phyloP scores from a whole-genome alignment of 169 alveolate species.

The Plasmodium vivax region DNA sequence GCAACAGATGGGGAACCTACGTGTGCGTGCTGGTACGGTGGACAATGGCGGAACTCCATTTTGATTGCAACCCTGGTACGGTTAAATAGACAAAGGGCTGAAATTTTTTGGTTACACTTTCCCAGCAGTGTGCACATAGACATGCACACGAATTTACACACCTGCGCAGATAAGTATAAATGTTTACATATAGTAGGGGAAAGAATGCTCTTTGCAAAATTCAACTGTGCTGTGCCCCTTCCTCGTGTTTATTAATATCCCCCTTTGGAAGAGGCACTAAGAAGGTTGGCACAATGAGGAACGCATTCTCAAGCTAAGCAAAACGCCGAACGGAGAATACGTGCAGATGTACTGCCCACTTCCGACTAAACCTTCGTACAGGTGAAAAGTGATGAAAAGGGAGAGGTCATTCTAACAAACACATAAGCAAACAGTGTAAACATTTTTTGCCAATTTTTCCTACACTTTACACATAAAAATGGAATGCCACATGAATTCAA shows the following conservation, averaged over 20 bases:
- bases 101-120: background rate
- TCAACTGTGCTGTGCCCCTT: background rate
- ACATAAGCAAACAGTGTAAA: background rate
- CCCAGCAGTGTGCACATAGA: background rate
- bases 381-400: background rate
- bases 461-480: background rate
- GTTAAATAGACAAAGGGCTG: background rate
- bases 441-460: background rate
- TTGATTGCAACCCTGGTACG: background rate
- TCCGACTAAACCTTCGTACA: background rate
- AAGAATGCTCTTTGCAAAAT: background rate
- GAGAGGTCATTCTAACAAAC: background rate
- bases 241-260: background rate
- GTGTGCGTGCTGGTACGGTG: background rate
- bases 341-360: background rate
- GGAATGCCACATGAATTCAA: background rate
- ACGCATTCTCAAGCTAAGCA: background rate
- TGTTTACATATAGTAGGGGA: background rate
- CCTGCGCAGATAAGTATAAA: background rate
- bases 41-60: background rate
- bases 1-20: background rate
- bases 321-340: background rate
- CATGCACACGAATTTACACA: background rate
- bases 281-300: background rate
- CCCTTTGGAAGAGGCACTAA: background rate